A percentile compares a stretch with the other conserved stretches of the same genome.
Conservation (phyloP, 345 rosid genomes). For the Firmiana major region DNA sequence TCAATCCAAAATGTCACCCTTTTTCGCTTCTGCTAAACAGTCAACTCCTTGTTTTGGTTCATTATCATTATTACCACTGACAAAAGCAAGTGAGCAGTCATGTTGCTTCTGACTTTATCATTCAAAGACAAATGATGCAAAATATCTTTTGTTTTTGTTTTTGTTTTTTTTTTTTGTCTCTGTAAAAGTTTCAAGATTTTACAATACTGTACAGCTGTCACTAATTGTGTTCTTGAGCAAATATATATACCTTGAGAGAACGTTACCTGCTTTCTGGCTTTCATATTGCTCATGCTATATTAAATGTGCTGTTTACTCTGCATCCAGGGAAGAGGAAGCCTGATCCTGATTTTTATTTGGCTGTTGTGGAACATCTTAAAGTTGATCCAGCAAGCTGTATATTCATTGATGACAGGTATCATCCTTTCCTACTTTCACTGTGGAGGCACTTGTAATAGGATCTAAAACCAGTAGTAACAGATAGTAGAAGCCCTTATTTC, state of each 20-base stretch:
- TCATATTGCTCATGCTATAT: background rate
- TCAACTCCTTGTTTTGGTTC: background rate
- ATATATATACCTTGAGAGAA: background rate
- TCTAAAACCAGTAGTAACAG: background rate
- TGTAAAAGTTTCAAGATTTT: background rate
- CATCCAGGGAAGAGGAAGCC: slow-evolving; percentile 89
- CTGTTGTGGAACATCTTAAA: slow-evolving; percentile 53
- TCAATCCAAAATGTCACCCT: background rate
- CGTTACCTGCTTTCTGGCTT: background rate
- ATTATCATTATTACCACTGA: background rate
- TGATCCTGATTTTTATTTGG: slow-evolving; percentile 63
- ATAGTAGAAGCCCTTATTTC: background rate
- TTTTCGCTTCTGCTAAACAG: background rate
- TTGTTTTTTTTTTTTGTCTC: background rate
- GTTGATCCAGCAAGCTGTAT: slow-evolving; percentile 73
- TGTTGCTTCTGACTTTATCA: background rate
- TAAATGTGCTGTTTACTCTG: background rate
- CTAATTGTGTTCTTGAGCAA: background rate
- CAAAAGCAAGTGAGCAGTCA: background rate
- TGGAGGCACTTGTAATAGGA: background rate
- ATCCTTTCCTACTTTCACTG: background rate
- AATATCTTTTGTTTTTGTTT: background rate
- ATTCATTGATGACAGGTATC: slow-evolving; percentile 82
- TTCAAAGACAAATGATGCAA: background rate
- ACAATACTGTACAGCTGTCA: background rate